phyloP scores from a whole-genome alignment of 352 stramenopile genomes.

The Thraustotheca clavata region DNA sequence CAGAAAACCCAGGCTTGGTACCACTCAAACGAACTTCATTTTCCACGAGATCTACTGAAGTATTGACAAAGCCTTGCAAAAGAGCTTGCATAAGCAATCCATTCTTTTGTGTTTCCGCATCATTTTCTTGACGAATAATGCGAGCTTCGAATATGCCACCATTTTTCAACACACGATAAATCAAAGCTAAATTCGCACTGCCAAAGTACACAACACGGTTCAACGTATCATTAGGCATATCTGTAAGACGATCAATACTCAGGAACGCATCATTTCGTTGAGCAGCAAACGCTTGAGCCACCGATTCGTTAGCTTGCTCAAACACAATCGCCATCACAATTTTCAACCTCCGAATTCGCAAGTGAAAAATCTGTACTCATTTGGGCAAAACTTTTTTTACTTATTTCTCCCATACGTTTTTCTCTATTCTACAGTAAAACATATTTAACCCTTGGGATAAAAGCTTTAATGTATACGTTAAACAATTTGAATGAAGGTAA shows the following conservation, averaged over 20 bases:
- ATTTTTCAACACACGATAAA: conserved; percentile 13
- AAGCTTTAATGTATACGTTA: no score
- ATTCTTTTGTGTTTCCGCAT: conserved; percentile 27
- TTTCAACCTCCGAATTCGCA: no score
- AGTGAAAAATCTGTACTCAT: no score
- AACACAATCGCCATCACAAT: no score
- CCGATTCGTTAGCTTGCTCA: no score
- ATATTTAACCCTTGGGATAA: no score
- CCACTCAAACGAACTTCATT: conserved; percentile 37
- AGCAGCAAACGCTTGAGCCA: no score
- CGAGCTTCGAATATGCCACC: conserved; percentile 2
- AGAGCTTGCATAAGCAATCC: conserved; percentile 67
- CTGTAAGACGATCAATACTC: background rate
- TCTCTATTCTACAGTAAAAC: no score
- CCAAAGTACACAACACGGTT: conserved; percentile 19
- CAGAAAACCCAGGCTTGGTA: conserved; percentile 57
- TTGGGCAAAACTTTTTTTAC: no score
- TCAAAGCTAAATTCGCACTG: background rate
- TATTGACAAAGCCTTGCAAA: conserved; percentile 66
- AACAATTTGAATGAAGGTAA: no score
- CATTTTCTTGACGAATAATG: background rate
- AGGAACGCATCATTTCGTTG: background rate
- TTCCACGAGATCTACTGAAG: conserved; percentile 26
- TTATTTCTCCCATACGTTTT: no score
- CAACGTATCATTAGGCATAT: conserved; percentile 25